Evolutionary conservation across 495 filamentous ascomycete genomes (phyloP).

Genomic region (Viridothelium virens): DNA sequence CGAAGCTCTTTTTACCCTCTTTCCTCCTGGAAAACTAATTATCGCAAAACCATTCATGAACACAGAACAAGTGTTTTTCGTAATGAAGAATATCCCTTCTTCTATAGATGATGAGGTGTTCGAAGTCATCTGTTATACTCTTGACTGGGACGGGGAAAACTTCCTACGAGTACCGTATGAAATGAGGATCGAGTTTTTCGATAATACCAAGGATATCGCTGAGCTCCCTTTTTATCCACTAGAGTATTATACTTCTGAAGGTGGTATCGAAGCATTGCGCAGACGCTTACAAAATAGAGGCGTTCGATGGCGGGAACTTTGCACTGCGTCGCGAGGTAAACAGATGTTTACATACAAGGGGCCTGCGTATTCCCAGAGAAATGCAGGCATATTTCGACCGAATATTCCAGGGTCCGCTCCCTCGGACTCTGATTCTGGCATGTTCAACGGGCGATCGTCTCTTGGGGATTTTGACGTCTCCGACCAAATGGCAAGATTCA

Average conservation of each 20-base stretch:
- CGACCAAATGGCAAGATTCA: too few relatives aligned
- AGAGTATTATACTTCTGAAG: conserved; percentile 8
- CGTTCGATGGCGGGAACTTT: conserved; percentile 13
- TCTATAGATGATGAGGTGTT: neutral
- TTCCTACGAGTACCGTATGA: conserved; percentile 7
- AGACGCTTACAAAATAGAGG: too few relatives aligned
- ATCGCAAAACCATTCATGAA: conserved; percentile 18
- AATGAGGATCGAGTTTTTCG: conserved; percentile 19
- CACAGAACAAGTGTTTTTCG: conserved; percentile 21
- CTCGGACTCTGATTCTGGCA: too few relatives aligned
- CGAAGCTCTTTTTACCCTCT: conserved; percentile 27
- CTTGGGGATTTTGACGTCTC: too few relatives aligned
- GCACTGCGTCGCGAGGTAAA: conserved; percentile 10
- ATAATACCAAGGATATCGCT: conserved; percentile 15
- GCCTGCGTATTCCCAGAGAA: too few relatives aligned
- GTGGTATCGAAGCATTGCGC: too few relatives aligned
- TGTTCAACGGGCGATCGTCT: too few relatives aligned
- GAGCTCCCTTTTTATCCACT: conserved; percentile 22
- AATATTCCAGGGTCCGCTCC: too few relatives aligned
- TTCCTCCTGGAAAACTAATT: conserved; percentile 22
- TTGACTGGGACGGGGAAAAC: conserved; percentile 20
- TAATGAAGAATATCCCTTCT: neutral
- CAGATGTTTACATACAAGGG: too few relatives aligned
- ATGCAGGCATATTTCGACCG: too few relatives aligned
- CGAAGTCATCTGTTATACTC: conserved; percentile 16